A percentile compares a stretch with the other conserved stretches of the same genome.
These are phyloP conservation scores for Saturnispora sekii DNA, from an alignment of 805 yeast genomes.

Conservation along the genomic window DNA sequence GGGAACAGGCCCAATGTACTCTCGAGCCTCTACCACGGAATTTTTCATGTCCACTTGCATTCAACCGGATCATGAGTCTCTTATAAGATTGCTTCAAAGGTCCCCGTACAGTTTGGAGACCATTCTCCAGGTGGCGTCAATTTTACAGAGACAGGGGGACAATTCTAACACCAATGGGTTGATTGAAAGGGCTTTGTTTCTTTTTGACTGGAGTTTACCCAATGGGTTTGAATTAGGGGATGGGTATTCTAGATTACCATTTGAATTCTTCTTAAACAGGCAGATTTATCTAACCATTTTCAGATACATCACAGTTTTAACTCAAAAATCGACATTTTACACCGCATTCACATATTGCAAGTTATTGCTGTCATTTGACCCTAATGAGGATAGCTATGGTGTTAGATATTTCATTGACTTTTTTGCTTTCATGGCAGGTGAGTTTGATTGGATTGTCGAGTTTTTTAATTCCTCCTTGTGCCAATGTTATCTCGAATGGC, in stretches of 20 bases:
- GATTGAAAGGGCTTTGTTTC: slow-evolving; percentile 67
- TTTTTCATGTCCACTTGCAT: slow-evolving; percentile 52
- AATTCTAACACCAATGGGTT: slow-evolving; percentile 62
- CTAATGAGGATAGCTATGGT: slow-evolving; percentile 77
- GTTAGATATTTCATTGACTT: slow-evolving; percentile 75
- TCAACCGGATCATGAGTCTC: slow-evolving; percentile 71
- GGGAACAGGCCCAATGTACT: slow-evolving; percentile 21
- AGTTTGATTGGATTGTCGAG: slow-evolving; percentile 51
- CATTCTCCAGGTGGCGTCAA: slow-evolving; percentile 67
- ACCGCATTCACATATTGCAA: slow-evolving; percentile 76
- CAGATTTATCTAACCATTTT: slow-evolving; percentile 68
- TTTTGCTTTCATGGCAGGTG: slow-evolving; percentile 59
- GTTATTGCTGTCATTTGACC: slow-evolving; percentile 53
- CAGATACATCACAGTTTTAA: slow-evolving; percentile 58
- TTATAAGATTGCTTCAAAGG: slow-evolving; percentile 47
- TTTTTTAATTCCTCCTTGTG: slow-evolving; percentile 48
- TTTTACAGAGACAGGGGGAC: slow-evolving; percentile 68
- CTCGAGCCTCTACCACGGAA: slow-evolving; percentile 32
- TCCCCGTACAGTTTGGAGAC: slow-evolving; percentile 72
- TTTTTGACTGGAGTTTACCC: slow-evolving; percentile 66
- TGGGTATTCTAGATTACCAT: slow-evolving; percentile 62
- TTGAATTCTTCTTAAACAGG: slow-evolving; percentile 63
- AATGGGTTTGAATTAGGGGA: slow-evolving; percentile 47
- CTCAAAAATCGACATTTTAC: slow-evolving; percentile 65
- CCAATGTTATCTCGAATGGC: slow-evolving; percentile 54